Base-by-base conservation (phyloP, 805 yeast genomes). In the Deakozyma indianensis region DNA sequence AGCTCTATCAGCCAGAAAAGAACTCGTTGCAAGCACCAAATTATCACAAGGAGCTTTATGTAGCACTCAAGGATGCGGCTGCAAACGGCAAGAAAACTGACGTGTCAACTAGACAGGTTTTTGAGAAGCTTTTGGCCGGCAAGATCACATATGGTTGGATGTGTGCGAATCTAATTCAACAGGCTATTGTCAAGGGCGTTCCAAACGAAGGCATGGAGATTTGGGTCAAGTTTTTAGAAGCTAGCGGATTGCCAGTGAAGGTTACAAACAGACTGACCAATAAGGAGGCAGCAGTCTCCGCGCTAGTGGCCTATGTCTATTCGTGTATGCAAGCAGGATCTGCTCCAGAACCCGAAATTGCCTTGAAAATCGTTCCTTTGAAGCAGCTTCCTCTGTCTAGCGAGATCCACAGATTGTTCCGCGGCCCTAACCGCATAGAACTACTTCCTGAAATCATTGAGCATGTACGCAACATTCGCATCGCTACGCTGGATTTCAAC, bases 221-320 rank as follows among this genome's bases (percentile, higher is more conserved):
- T 20, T 32, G 38, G 38, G 18, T 32, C 38, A 32, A 32, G 18
- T 32, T 11, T 32, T 20, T 32, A 14, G 38, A 32, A n/a, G 18
- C 18, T 5, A 32, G 38, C 18, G 38, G 38, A 14, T 5, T 9
- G 38, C 38, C 38, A 4, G 38, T 20, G 5, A 32, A 7, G 4
- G 38, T 32, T n/a, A 32, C 38, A 14, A 32, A 32, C 38, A 9
- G 18, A 11, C 38, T 32, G 18, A n/a, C 18, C 5, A 32, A 32
- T 20, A 7, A 20, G 4, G 38, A 32, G 15, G 59, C 63, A 5
- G 61, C 62, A 1, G 32, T 55, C 41, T 53, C 62, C 3, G 64
- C 64, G 4, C 51, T 61, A 21, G 57, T 57, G 2, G 61, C 63
- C 9, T 61, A 61, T 47, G 48, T 57, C 41, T 46, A 47, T 21